A percentile compares a stretch with the other conserved stretches of the same genome.
Evolutionary conservation across 2,329 filamentous ascomycete species (phyloP).

Genomic region (Aspergillus versicolor): DNA sequence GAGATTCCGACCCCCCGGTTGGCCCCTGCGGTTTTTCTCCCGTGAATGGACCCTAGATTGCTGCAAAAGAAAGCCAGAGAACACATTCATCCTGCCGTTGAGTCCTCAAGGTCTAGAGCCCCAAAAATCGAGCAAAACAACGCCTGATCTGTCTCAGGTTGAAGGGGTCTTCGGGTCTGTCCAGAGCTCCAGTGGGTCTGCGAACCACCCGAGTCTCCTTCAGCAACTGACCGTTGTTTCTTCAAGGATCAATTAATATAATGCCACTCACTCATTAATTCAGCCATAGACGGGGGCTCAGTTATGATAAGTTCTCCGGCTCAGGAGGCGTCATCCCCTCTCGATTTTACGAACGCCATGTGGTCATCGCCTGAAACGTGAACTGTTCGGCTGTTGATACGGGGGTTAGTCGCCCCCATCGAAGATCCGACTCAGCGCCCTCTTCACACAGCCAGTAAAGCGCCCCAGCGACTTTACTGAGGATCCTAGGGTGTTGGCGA

Average conservation of each 20-base stretch:
- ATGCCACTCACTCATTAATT: not conserved
- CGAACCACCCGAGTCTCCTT: not conserved
- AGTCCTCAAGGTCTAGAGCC: not conserved
- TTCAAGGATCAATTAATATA: constrained; percentile 2
- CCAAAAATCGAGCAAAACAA: not conserved
- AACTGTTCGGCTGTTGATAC: not conserved
- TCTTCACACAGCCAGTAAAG: not conserved
- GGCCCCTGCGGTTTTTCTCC: not conserved
- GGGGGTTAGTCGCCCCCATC: not conserved
- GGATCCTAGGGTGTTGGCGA: too few relatives aligned
- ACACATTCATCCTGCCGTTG: not conserved
- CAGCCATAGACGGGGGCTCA: not conserved
- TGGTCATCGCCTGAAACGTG: not conserved
- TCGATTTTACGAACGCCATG: not conserved
- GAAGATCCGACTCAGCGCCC: not conserved
- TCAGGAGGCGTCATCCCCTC: not conserved
- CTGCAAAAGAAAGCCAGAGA: not conserved
- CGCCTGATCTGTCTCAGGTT: not conserved
- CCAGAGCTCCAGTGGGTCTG: constrained; percentile 11
- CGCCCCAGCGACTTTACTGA: too few relatives aligned
- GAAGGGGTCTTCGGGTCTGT: not conserved
- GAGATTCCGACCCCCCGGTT: not conserved
- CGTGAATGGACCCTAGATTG: not conserved
- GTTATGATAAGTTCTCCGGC: not conserved
- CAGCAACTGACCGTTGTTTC: constrained; percentile 5